Conservation (phyloP, 1,139 yeast species). For the Geotrichum reessii region DNA sequence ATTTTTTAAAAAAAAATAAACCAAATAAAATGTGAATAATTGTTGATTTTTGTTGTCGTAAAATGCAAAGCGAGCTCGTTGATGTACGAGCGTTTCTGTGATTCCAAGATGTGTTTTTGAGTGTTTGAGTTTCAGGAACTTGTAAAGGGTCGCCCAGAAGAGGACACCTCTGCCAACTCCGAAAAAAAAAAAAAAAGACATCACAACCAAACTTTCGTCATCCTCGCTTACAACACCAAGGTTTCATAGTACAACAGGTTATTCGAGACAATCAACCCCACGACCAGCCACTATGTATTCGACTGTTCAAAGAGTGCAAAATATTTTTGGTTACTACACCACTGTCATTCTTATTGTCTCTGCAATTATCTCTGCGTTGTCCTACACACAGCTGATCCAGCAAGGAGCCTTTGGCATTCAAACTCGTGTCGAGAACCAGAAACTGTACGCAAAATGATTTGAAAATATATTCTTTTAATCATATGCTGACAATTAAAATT, state of each 20-base stretch:
- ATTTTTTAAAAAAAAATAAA: no score
- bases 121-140: background rate
- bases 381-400: conserved; percentile 29
- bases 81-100: background rate
- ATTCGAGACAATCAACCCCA: background rate
- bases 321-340: conserved; percentile 31
- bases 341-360: conserved; percentile 30
- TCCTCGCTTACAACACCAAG: background rate
- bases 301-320: conserved; percentile 25
- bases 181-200: background rate
- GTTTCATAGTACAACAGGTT: background rate
- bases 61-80: background rate
- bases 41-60: background rate
- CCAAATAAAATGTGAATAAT: background rate
- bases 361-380: conserved; percentile 28
- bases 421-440: conserved; percentile 24
- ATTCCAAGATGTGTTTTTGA: background rate
- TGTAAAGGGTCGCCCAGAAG: background rate
- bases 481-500: conserved; percentile 4
- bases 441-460: background rate
- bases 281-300: conserved; percentile 18
- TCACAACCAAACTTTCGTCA: background rate
- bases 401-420: conserved; percentile 29
- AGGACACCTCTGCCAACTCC: background rate
- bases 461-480: conserved; percentile 1